Conservation (phyloP, 306 rosid genomes). For the Sesbania bispinosa region DNA sequence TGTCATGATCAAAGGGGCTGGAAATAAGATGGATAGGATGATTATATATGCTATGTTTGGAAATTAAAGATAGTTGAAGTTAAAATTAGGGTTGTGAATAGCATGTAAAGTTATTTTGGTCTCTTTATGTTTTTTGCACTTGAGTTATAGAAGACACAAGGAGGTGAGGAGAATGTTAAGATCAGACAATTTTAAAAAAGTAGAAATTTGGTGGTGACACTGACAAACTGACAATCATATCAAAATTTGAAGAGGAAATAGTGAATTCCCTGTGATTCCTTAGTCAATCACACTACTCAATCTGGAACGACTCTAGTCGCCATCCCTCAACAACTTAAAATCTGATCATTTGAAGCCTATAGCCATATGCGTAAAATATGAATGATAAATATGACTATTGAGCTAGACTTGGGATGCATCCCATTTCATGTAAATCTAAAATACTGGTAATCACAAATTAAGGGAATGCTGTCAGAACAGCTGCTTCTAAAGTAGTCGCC, state of each 20-base stretch:
- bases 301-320: not conserved
- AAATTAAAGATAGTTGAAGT: not conserved
- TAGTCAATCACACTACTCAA: not conserved
- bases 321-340: not conserved
- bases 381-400: not conserved
- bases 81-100: not conserved
- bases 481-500: constrained; percentile 7
- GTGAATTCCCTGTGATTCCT: not conserved
- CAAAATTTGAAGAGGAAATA: not conserved
- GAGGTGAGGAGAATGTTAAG: not conserved
- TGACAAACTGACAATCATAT: not conserved
- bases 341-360: not conserved
- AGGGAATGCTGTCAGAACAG: not conserved
- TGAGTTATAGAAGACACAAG: not conserved
- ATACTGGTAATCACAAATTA: not conserved
- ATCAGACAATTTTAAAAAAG: not conserved
- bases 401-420: not conserved
- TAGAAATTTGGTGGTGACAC: not conserved
- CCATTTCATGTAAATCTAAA: not conserved
- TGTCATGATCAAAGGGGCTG: not conserved
- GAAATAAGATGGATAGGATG: not conserved
- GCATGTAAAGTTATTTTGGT: not conserved
- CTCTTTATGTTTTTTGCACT: not conserved
- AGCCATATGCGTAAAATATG: not conserved
- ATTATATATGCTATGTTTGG: not conserved